phyloP scores from a whole-genome alignment of 768 basidiomycete species.

The Mrakia frigida region DNA sequence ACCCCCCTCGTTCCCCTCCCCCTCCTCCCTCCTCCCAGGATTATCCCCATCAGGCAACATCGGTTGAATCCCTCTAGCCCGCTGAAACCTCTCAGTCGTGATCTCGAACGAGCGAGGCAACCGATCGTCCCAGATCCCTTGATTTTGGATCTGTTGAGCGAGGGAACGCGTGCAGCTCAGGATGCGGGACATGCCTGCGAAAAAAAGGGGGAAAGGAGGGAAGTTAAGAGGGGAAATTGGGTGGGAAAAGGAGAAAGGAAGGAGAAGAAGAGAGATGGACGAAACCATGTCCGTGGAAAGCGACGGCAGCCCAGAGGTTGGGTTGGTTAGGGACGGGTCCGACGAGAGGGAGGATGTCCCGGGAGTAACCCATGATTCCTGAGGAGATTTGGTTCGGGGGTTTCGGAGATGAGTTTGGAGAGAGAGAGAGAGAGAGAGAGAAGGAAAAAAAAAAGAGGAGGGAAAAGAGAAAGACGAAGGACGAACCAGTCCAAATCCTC shows the following conservation, averaged over 20 bases:
- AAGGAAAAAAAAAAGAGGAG: background rate
- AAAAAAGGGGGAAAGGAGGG: background rate
- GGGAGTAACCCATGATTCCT: conserved; percentile 32
- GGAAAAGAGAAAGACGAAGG: background rate
- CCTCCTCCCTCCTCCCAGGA: background rate
- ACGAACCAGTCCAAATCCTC: conserved; percentile 26
- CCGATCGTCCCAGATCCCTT: conserved; percentile 36
- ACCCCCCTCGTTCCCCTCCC: background rate
- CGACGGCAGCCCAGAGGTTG: background rate
- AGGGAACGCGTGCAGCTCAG: conserved; percentile 34
- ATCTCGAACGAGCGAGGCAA: conserved; percentile 37
- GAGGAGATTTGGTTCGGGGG: no score
- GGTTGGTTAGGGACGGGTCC: conserved; percentile 20
- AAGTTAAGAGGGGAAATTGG: background rate
- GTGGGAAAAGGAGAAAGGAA: background rate
- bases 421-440: no score
- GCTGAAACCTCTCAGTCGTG: conserved; percentile 35
- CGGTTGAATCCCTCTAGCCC: conserved; percentile 15
- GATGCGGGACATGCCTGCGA: conserved; percentile 38
- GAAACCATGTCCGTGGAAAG: conserved; percentile 9
- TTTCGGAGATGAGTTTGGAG: no score
- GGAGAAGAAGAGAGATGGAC: background rate
- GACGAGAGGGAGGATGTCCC: conserved; percentile 28
- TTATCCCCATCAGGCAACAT: background rate
- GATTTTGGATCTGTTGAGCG: conserved; percentile 33